Evolutionary conservation across 192 early-diverging fungal genomes (phyloP), one percentile per base, ranked within the genome.

Genomic region (Thoreauomyces humboldtii): DNA sequence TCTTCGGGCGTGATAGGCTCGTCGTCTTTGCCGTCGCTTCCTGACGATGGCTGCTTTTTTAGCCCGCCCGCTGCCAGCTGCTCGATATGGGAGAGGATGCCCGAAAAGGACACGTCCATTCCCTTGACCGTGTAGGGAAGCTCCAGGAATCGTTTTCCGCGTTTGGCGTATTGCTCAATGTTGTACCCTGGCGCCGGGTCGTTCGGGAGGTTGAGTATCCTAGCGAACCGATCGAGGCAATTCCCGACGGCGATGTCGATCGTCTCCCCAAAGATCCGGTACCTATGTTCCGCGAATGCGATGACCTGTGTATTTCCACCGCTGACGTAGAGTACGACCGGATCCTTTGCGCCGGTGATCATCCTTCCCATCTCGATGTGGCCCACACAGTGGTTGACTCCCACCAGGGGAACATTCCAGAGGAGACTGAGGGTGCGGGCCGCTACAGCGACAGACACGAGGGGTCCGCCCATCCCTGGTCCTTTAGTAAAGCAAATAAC

Each of bases 221-320:
- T 80, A 9, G 96, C 96, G 82, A 99, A 99, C 29, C 96, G 87
- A 71, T 99, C 96, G 32, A 99, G 73, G 69, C 95, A 98, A 76
- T 99, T 99, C 22, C 96, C 96, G 38, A 99, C 89, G 0, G 96
- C 96, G 71, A 98, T 98, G 73, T 99, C 96, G 54, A 99, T 79
- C 0, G 96, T 94, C 70, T 99, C 96, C 17, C 96, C 96, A 80
- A 99, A 99, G 31, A 99, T 99, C 32, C 95, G 85, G 44, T 65
- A 93, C 67, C 92, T 77, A 37, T 91, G 82, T 58, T 94, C 88
- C 27, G 95, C 87, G 70, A 96, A 99, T 0, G 96, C 95, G 79
- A 99, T 98, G 6, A 99, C 95, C 74, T 99, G 96, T 0, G 96
- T 99, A 72, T 99, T 99, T 27, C 96, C 96, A 21, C 96, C 96